Base-by-base conservation (phyloP, 768 basidiomycete species). In the Panus rudis region DNA sequence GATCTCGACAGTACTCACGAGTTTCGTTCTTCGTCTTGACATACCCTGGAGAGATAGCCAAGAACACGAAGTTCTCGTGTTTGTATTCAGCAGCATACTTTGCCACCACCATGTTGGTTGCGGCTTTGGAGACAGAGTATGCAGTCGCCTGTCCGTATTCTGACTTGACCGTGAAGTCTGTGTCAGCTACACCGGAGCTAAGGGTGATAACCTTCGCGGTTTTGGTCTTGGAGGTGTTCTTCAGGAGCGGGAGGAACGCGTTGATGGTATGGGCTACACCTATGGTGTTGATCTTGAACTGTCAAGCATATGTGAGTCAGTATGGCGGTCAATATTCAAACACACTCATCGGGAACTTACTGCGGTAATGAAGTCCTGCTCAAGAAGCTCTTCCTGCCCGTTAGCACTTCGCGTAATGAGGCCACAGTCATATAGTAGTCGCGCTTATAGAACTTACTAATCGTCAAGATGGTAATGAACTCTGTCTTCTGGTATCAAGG, bases 191-290 rank as follows among this genome's bases (percentile, higher is more conserved):
- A 27, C 60, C 65, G 19, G 51, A 56, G 44, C 49, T 53, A 44
- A 70, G 42, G 1, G 59, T 52, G 48, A 68, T 49, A 33, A 70
- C 63, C 44, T 63, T 66, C 55, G 23, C 22, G 25, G 40, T 7
- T 19, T 17, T 34, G 20, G 14, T 17, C 17, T 43, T 31, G n/a
- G 52, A 16, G 8, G 65, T 58, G 3, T 54, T 50, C 25, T 48
- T 50, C 30, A 71, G 52, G 17, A 71, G 57, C 10, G 69, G 69
- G 6, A 72, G 58, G 57, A 71, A 66, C 4, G 53, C 53, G 51
- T 66, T 64, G 45, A 56, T 64, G 10, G 64, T 60, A 47, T 57
- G 54, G 13, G 67, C 54, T 16, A 59, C 54, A 22, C 65, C 67
- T 38, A 64, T 32, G 33, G 64, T 60, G 52, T 72, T 71, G 23